These are phyloP conservation scores for Lachancea quebecensis DNA, from an alignment of 805 yeast species.

Conservation along the genomic window DNA sequence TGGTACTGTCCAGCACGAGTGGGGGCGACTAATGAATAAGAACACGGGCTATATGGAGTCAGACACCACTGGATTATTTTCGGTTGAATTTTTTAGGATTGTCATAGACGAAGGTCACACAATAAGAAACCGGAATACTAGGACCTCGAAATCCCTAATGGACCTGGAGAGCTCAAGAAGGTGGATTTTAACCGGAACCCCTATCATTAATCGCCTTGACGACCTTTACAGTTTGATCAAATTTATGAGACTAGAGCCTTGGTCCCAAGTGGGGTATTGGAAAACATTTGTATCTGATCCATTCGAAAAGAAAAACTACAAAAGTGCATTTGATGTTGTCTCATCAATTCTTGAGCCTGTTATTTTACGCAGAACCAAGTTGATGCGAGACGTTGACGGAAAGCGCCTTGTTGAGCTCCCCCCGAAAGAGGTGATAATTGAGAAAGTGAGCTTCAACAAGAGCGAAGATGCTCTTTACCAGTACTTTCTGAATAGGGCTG, in stretches of 20 bases:
- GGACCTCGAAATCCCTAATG: slow-evolving; percentile 71
- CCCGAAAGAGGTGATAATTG: slow-evolving; percentile 61
- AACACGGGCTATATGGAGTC: slow-evolving; percentile 12
- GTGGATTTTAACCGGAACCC: slow-evolving; percentile 92
- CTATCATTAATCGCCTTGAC: slow-evolving; percentile 81
- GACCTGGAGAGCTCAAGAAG: slow-evolving; percentile 56
- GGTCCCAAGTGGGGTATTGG: slow-evolving; percentile 85
- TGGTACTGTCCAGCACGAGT: slow-evolving; percentile 79
- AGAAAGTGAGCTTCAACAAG: slow-evolving; percentile 58
- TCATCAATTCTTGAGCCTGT: slow-evolving; percentile 81
- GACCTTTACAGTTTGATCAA: slow-evolving; percentile 74
- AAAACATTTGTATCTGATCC: slow-evolving; percentile 77
- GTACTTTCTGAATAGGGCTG: slow-evolving; percentile 62
- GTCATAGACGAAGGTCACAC: slow-evolving; percentile 88
- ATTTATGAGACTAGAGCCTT: slow-evolving; percentile 77
- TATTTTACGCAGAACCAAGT: slow-evolving; percentile 75
- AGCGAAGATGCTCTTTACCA: slow-evolving; percentile 61
- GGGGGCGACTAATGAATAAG: slow-evolving; percentile 38
- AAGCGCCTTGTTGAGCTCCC: slow-evolving; percentile 71
- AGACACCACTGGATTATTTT: slow-evolving; percentile 49
- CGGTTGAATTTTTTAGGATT: slow-evolving; percentile 67
- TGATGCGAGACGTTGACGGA: slow-evolving; percentile 71
- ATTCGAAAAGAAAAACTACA: slow-evolving; percentile 64
- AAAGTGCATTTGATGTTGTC: slow-evolving; percentile 75
- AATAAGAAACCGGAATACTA: slow-evolving; percentile 71